Percentiles rank a stretch among this genome's conserved stretches.
phyloP scores from a whole-genome alignment of 2,329 filamentous ascomycete species.

The Penicillium corylophilum region DNA sequence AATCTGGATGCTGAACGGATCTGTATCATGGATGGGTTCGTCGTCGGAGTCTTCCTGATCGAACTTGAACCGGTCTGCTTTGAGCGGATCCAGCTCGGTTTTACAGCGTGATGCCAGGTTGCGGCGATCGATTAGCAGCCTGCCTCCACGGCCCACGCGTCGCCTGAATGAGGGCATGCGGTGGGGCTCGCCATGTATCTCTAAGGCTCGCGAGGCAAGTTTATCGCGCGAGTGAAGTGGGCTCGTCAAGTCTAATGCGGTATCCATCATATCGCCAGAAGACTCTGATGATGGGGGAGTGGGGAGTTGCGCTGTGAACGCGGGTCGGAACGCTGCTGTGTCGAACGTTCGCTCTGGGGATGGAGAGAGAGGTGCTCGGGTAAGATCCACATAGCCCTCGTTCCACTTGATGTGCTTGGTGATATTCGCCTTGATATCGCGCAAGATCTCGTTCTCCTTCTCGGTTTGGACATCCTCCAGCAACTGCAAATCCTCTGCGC shows the following conservation, averaged over 20 bases:
- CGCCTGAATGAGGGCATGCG: slow-evolving; percentile 71
- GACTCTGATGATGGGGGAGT: slow-evolving; percentile 51
- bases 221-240: slow-evolving; percentile 37
- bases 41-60: slow-evolving; percentile 82
- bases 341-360: slow-evolving; percentile 64
- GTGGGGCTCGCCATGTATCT: slow-evolving; percentile 45
- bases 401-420: slow-evolving; percentile 92
- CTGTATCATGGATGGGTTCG: slow-evolving; percentile 69
- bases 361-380: slow-evolving; percentile 79
- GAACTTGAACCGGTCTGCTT: slow-evolving; percentile 77
- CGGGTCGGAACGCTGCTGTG: slow-evolving; percentile 64
- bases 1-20: slow-evolving; percentile 62
- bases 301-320: slow-evolving; percentile 63
- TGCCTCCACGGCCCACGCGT: slow-evolving; percentile 78
- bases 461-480: slow-evolving; percentile 76
- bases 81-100: slow-evolving; percentile 48
- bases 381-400: slow-evolving; percentile 82
- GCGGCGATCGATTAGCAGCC: slow-evolving; percentile 84
- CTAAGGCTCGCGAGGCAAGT: slow-evolving; percentile 43
- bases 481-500: slow-evolving; percentile 76
- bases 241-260: slow-evolving; percentile 34
- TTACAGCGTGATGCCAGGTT: slow-evolving; percentile 58
- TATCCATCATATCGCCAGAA: slow-evolving; percentile 45
- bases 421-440: slow-evolving; percentile 82
- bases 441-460: slow-evolving; percentile 75